phyloP scores from a whole-genome alignment of 129 eudicot genomes.

The Flaveria trinervia region DNA sequence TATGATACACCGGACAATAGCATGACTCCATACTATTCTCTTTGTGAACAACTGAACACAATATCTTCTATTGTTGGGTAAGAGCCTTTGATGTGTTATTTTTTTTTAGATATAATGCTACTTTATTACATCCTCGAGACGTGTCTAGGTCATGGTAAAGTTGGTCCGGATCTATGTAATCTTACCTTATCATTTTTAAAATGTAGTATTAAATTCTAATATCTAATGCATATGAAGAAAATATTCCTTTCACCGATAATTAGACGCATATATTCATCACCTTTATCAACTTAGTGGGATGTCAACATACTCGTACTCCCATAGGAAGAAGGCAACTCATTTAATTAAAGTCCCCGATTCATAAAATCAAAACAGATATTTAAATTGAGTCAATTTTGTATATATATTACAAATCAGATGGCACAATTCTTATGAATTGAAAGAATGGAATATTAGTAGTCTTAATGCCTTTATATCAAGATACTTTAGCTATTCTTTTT shows the following conservation, averaged over 20 bases:
- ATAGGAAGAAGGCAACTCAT: background rate
- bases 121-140: no score
- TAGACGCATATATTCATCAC: slow-evolving; percentile 18
- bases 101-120: no score
- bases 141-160: no score
- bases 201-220: no score
- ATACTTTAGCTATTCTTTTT: background rate
- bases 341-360: background rate
- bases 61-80: no score
- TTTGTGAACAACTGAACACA: no score
- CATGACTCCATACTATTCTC: no score
- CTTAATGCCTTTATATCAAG: background rate
- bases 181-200: no score
- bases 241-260: background rate
- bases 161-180: no score
- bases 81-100: no score
- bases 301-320: background rate
- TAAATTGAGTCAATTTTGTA: background rate
- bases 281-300: slow-evolving; percentile 18
- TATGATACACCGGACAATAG: no score
- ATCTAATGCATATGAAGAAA: no score
- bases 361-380: background rate
- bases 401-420: background rate
- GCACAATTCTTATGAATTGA: background rate
- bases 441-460: background rate